Evolutionary conservation across 2,329 filamentous ascomycete species (phyloP), one percentile per base, ranked within the genome.

Genomic region (Blumeria graminis): DNA sequence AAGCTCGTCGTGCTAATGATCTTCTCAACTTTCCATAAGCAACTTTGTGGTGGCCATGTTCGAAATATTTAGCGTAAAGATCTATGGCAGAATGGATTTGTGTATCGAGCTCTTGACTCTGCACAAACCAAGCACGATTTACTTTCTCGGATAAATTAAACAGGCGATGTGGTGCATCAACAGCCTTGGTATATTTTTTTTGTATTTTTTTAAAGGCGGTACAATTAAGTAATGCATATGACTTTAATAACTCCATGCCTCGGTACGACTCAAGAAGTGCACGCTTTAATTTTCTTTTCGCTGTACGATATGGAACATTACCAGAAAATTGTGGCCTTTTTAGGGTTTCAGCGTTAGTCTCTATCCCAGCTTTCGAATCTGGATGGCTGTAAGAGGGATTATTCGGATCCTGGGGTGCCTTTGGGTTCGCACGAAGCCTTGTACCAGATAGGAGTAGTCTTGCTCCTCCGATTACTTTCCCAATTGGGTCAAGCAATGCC

Each of bases 131-230:
- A 1, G 89, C 78, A 60, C 83, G 82, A 70, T 86, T 90, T 63
- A 98, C 88, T 65, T 90, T 90, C 62, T 95, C 89, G 35, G 82
- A 82, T 77, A 95, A 85, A 68, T 90, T 96, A 33, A 83, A 78
- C 65, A 84, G 76, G 0, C 82, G 76, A 0, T 86, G 86, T 10
- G 83, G 77, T 43, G 87, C 82, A 62, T 88, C 79, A 57, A 88
- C 80, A 1, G 84, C 80, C 70, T 96, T 98, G 73, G 96, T 89
- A 67, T 93, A 96, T 69, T 98, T 98, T 69, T 98, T 98, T 70
- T 94, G 95, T 66, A 98, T 87, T 68, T 98, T 98, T 35, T 89
- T 82, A 65, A 96, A 96, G 0, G 88, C 92, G 0, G 87, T 94
- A 53, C 87, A 78, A 67, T 98, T 98, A 13, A 95, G 74, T 22